Evolutionary conservation across 345 rosid genomes (phyloP), one percentile per base, ranked within the genome.

Genomic region (Gossypium sturtianum): DNA sequence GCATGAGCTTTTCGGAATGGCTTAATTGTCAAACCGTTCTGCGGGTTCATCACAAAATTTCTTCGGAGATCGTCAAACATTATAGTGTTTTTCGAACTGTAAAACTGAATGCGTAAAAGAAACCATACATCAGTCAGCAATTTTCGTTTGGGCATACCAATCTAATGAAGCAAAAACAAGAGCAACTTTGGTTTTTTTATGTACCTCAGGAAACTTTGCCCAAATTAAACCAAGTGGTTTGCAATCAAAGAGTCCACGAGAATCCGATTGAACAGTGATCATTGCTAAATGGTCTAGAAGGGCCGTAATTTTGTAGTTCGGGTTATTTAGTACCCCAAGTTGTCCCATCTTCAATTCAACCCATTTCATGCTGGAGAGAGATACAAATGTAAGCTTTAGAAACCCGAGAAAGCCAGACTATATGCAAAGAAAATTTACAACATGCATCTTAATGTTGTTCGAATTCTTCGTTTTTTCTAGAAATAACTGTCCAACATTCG

Each of bases 321-420:
- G 92, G 81, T 95, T 90, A 82, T 75, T 81, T 23, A 95, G 86
- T 20, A 93, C 98, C 58, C 99, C 97, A n/a, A 95, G 93, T 77
- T 95, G 94, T 80, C 79, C 93, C 99, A 95, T 95, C 89, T 95
- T 95, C 86, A 95, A 74, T 82, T 91, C 99, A 80, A 95, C 94
- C 99, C 98, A 90, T 83, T 87, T 93, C 99, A 93, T 93, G 88
- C 99, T 91, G 85, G 78, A 83, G 51, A 60, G 76, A 58, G 23
- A 60, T 64, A 74, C 25, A 60, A 1, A 13, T 27, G 27, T 49
- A 41, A 52, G 60, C 64, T 56, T 59, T 53, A 56, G 9, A 22
- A 13, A 34, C 25, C 12, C 12, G 16, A 56, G 9, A 22, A 13
- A 34, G 41, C 9, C 16, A 11, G 66, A 20, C 15, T 29, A 53